Conservation (phyloP, 2,329 filamentous ascomycete genomes). For the Venturia pyrina region DNA sequence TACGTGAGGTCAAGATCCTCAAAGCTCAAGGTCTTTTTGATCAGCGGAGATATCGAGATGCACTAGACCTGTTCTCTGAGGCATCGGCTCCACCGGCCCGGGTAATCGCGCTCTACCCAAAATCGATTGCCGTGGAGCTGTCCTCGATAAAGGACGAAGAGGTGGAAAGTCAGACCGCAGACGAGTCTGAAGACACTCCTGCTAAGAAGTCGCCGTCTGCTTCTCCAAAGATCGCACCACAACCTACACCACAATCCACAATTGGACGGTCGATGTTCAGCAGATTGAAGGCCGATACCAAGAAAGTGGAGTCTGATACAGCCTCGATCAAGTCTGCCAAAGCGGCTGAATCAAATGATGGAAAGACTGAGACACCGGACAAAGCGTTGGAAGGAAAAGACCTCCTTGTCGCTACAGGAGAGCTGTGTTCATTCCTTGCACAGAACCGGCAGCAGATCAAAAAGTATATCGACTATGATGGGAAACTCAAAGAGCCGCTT, state of each 20-base stretch:
- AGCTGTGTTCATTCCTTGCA: slow-evolving; percentile 78
- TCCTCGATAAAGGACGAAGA: slow-evolving; percentile 48
- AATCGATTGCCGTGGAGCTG: slow-evolving; percentile 70
- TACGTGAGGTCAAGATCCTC: slow-evolving; percentile 79
- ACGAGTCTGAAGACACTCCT: slow-evolving; percentile 20
- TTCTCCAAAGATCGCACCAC: slow-evolving; percentile 14
- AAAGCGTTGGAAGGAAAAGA: slow-evolving; percentile 63
- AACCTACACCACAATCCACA: slow-evolving; percentile 20
- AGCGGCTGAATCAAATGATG: slow-evolving; percentile 46
- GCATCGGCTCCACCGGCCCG: slow-evolving; percentile 82
- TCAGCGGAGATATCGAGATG: slow-evolving; percentile 70
- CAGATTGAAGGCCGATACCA: slow-evolving; percentile 34
- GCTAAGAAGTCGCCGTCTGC: slow-evolving; percentile 5
- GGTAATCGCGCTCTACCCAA: slow-evolving; percentile 77
- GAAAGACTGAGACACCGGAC: slow-evolving; percentile 43
- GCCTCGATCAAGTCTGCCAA: slow-evolving; percentile 51
- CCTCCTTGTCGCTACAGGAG: slow-evolving; percentile 68
- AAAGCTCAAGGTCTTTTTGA: slow-evolving; percentile 83
- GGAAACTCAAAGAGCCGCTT: slow-evolving; percentile 47
- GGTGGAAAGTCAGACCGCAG: slow-evolving; percentile 26
- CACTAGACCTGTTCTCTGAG: slow-evolving; percentile 83
- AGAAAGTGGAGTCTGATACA: slow-evolving; percentile 38
- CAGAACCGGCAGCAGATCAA: slow-evolving; percentile 63
- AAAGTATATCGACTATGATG: slow-evolving; percentile 49
- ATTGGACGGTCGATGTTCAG: slow-evolving; percentile 36